phyloP scores from a whole-genome alignment of 2,329 filamentous ascomycete species.

The Xylariaceae sp. region DNA sequence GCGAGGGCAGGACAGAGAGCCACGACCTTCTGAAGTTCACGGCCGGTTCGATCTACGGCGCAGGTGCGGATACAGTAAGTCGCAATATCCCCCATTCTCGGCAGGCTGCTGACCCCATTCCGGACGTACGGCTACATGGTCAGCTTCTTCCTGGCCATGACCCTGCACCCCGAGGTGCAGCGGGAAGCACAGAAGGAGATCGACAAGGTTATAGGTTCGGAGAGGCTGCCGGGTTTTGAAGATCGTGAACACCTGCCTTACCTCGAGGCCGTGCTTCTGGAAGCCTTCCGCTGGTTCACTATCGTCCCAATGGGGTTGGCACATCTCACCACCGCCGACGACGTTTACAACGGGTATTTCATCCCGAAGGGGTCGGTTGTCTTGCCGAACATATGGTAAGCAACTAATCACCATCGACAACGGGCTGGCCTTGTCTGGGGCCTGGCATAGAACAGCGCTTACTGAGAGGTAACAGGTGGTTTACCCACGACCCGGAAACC shows the following conservation, averaged over 20 bases:
- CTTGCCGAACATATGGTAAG: slow-evolving; percentile 12
- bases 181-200: slow-evolving; percentile 25
- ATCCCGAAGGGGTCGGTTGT: slow-evolving; percentile 12
- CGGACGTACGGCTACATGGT: slow-evolving; percentile 30
- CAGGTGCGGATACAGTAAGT: slow-evolving; percentile 18
- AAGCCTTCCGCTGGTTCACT: slow-evolving; percentile 19
- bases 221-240: slow-evolving; percentile 16
- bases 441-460: no score
- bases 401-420: neutral
- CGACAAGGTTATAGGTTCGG: slow-evolving; percentile 22
- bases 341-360: slow-evolving; percentile 9
- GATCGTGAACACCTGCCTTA: slow-evolving; percentile 20
- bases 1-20: slow-evolving; percentile 5
- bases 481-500: slow-evolving; percentile 58
- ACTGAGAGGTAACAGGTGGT: slow-evolving; percentile 17
- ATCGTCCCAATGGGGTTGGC: slow-evolving; percentile 18
- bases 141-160: slow-evolving; percentile 41
- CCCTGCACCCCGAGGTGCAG: slow-evolving; percentile 36
- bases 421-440: neutral
- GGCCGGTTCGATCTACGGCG: slow-evolving; percentile 13
- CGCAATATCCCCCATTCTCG: no score
- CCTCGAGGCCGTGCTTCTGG: slow-evolving; percentile 17
- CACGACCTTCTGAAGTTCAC: slow-evolving; percentile 11
- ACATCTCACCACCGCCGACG: slow-evolving; percentile 6
- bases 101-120: slow-evolving; percentile 31